Evolutionary conservation across 305 asterid genomes (phyloP).

Genomic region (Nicotiana rustica): DNA sequence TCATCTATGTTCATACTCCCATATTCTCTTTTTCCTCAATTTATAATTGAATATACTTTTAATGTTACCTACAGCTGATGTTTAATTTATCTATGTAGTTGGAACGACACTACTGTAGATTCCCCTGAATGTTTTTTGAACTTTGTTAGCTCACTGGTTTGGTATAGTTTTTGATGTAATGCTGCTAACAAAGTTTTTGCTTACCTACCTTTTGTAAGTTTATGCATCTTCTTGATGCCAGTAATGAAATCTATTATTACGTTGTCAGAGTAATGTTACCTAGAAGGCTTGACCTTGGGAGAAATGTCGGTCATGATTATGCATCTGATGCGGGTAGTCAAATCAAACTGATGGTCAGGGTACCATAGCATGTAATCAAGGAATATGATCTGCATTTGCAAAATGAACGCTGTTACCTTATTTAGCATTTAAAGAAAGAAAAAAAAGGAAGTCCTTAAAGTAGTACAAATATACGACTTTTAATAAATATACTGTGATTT

Average conservation of each 20-base stretch:
- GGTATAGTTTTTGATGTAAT: no score
- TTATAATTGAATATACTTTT: background rate
- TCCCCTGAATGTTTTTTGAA: no score
- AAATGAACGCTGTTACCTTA: slow-evolving; percentile 1
- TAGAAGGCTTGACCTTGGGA: slow-evolving; percentile 20
- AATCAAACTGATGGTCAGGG: slow-evolving; percentile 11
- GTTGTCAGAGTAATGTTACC: background rate
- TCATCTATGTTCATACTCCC: background rate
- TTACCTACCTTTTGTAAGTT: no score
- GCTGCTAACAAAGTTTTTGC: no score
- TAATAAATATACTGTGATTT: background rate
- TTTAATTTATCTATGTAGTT: no score
- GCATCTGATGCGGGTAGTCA: background rate
- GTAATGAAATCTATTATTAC: no score
- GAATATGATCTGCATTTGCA: background rate
- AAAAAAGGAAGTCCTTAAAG: background rate
- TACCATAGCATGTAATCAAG: slow-evolving; percentile 16
- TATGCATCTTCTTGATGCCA: no score
- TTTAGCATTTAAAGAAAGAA: background rate
- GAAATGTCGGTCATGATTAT: background rate
- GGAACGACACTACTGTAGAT: no score
- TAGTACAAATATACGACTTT: background rate
- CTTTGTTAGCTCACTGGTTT: no score
- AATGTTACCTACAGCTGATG: background rate
- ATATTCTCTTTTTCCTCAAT: background rate